Percentiles rank a stretch among this genome's conserved stretches.
These are phyloP conservation scores for Acacia concinna DNA, from an alignment of 331 rosid genomes.

Conservation along the genomic window DNA sequence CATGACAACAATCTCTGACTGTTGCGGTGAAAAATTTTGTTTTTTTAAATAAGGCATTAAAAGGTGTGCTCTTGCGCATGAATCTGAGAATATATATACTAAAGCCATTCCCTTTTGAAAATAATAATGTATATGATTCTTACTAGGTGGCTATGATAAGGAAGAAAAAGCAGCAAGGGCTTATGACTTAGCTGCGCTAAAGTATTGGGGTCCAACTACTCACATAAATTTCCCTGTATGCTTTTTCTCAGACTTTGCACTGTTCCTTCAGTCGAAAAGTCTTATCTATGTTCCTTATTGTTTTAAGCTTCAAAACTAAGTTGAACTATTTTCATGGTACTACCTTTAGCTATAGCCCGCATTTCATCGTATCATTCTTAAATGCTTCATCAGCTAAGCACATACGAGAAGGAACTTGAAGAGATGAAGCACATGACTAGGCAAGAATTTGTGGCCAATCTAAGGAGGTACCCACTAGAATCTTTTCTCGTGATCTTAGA, in stretches of 20 bases:
- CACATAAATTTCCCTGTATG: conserved; percentile 97
- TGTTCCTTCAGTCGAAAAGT: conserved; percentile 29
- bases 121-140: conserved; percentile 29
- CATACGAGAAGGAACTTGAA: conserved; percentile 86
- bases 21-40: not conserved
- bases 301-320: conserved; percentile 14
- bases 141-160: conserved; percentile 95
- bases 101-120: conserved; percentile 21
- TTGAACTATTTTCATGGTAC: conserved; percentile 9
- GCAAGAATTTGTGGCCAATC: conserved; percentile 96
- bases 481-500: conserved; percentile 18
- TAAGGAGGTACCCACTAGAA: conserved; percentile 68
- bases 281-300: conserved; percentile 16
- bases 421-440: conserved; percentile 95
- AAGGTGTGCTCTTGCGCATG: conserved; percentile 40
- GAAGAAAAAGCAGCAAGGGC: conserved; percentile 99
- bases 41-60: conserved; percentile 25
- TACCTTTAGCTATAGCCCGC: conserved; percentile 10
- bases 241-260: conserved; percentile 26
- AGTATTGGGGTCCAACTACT: conserved; percentile 98
- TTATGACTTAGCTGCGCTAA: conserved; percentile 96
- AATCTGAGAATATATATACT: not conserved
- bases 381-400: conserved; percentile 60
- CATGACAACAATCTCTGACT: conserved; percentile 16
- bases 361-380: conserved; percentile 33